Conservation (phyloP, 306 rosid species). For the Pyrus pyrifolia region DNA sequence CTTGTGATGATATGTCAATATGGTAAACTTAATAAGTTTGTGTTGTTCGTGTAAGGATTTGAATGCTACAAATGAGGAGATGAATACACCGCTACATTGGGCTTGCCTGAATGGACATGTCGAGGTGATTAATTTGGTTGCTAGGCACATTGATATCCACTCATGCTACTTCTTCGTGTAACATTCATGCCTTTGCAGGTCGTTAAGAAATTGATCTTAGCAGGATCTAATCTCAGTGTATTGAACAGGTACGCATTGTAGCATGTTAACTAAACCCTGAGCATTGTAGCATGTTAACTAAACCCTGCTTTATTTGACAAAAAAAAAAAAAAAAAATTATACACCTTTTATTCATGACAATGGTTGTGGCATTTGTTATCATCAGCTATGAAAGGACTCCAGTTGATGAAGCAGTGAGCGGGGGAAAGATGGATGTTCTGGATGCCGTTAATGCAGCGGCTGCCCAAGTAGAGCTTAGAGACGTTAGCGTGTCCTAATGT, state of each 20-base stretch:
- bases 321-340: too few relatives aligned
- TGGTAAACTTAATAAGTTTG: neutral
- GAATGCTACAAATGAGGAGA: constrained; percentile 68
- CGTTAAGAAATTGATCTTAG: constrained; percentile 78
- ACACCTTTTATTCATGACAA: neutral
- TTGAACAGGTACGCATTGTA: constrained; percentile 51
- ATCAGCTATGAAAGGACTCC: constrained; percentile 82
- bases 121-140: constrained; percentile 39
- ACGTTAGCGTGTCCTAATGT: constrained; percentile 36
- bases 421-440: constrained; percentile 58
- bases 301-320: neutral
- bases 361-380: constrained; percentile 3
- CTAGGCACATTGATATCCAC: neutral
- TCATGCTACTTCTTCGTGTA: neutral
- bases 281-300: neutral
- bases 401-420: constrained; percentile 74
- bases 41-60: constrained; percentile 36
- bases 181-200: constrained; percentile 34
- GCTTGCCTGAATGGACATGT: constrained; percentile 96
- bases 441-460: constrained; percentile 73
- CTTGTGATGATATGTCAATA: neutral
- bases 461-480: constrained; percentile 57
- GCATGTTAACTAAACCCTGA: neutral
- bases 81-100: constrained; percentile 89
- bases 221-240: constrained; percentile 62